phyloP scores from a whole-genome alignment of 208 protist genomes.

The Strigomonas culicis region DNA sequence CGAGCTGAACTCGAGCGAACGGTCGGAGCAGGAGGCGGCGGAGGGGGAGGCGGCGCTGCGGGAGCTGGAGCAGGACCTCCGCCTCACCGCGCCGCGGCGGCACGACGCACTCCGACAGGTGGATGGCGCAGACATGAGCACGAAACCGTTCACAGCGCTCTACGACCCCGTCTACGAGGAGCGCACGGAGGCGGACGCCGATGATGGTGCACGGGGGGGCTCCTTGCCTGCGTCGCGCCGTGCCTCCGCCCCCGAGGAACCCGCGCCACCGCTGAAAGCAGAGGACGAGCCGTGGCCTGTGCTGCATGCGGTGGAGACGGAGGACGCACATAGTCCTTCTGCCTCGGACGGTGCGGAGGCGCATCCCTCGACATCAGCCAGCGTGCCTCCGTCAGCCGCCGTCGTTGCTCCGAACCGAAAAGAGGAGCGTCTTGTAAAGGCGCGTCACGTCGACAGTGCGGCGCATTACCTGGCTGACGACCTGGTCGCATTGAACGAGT shows the following conservation, averaged over 20 bases:
- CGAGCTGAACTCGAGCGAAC: conserved; percentile 5
- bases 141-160: conserved; percentile 30
- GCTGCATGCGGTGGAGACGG: not conserved
- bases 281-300: not conserved
- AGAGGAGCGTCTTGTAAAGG: not conserved
- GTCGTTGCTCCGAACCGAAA: not conserved
- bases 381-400: not conserved
- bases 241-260: not conserved
- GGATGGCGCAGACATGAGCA: conserved; percentile 6
- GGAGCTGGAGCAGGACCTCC: conserved; percentile 45
- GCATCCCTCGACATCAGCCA: too few relatives aligned
- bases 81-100: conserved; percentile 26
- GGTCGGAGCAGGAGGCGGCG: conserved; percentile 6
- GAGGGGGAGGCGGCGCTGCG: conserved; percentile 33
- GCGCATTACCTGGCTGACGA: conserved; percentile 37
- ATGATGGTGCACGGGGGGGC: not conserved
- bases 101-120: conserved; percentile 23
- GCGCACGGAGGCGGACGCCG: not conserved
- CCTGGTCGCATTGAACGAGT: conserved; percentile 40
- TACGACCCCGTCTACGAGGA: conserved; percentile 29
- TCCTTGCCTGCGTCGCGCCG: not conserved
- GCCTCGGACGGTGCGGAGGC: too few relatives aligned
- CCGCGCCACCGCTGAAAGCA: not conserved
- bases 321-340: too few relatives aligned
- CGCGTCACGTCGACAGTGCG: not conserved